These are phyloP conservation scores for Nasturtium officinale DNA, from an alignment of 345 rosid genomes.

Conservation along the genomic window DNA sequence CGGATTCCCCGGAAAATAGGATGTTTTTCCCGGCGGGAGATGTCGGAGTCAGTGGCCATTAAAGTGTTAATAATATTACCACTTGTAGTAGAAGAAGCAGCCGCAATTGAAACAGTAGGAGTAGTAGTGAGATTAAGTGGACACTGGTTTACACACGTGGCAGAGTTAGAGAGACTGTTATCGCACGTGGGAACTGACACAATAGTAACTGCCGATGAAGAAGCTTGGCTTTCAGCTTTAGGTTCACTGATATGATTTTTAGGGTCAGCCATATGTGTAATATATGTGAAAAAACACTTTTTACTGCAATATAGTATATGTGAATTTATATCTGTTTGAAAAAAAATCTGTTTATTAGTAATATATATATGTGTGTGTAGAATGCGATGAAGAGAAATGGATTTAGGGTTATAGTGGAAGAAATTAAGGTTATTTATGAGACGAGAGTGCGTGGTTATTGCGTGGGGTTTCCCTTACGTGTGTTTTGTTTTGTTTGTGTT, in stretches of 20 bases:
- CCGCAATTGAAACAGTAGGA: slow-evolving; percentile 38
- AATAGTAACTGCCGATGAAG: slow-evolving; percentile 34
- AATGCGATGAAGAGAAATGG: background rate
- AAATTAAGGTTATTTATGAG: slow-evolving; percentile 27
- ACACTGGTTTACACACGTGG: slow-evolving; percentile 35
- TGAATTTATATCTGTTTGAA: background rate
- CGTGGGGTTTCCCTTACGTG: slow-evolving; percentile 44
- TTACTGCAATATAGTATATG: background rate
- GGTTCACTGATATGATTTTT: slow-evolving; percentile 38
- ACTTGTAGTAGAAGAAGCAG: slow-evolving; percentile 33
- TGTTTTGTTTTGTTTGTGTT: too few species aligned
- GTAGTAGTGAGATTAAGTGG: slow-evolving; percentile 29
- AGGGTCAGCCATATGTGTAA: slow-evolving; percentile 40
- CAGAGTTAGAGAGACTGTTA: slow-evolving; percentile 18
- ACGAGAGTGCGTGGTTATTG: slow-evolving; percentile 38
- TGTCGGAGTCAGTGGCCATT: slow-evolving; percentile 42
- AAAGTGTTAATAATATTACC: background rate
- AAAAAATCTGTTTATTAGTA: too few species aligned
- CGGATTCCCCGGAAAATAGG: slow-evolving; percentile 73
- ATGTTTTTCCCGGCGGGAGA: slow-evolving; percentile 46
- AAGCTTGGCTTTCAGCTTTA: slow-evolving; percentile 31
- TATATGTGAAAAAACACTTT: background rate
- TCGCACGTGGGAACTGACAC: slow-evolving; percentile 38
- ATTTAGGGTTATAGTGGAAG: slow-evolving; percentile 29
- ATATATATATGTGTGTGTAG: background rate